Evolutionary conservation across 2,329 filamentous ascomycete genomes (phyloP).

Genomic region (Fonsecaea monophora): DNA sequence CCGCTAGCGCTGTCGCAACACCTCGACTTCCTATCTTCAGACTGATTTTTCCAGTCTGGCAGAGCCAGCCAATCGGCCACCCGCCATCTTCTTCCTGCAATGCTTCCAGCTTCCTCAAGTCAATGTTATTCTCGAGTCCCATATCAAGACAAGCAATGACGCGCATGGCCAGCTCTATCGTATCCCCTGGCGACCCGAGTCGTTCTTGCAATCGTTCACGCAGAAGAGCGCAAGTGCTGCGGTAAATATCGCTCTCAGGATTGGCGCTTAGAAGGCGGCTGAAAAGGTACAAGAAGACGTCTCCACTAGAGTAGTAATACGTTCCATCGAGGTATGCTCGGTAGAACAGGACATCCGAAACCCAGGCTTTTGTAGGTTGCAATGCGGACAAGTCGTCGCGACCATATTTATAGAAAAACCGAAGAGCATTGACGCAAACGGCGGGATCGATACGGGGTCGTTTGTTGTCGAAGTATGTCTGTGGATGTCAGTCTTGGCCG

Average conservation of each 20-base stretch:
- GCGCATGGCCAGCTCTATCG: constrained; percentile 18
- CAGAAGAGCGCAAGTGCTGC: constrained; percentile 13
- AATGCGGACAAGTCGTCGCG: constrained; percentile 12
- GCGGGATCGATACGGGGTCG: constrained; percentile 19
- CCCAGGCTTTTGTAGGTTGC: constrained; percentile 20
- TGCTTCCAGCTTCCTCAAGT: constrained; percentile 13
- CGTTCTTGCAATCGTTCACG: constrained; percentile 21
- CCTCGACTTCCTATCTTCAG: constrained; percentile 21
- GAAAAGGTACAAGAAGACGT: constrained; percentile 24
- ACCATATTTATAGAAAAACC: constrained; percentile 21
- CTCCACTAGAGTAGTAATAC: constrained; percentile 19
- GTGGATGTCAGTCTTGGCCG: background rate
- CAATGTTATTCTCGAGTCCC: constrained; percentile 17
- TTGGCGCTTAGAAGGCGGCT: constrained; percentile 18
- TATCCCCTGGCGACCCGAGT: constrained; percentile 12
- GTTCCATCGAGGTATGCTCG: constrained; percentile 23
- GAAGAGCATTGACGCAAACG: constrained; percentile 22
- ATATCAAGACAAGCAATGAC: constrained; percentile 20
- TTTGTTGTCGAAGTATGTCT: constrained; percentile 25
- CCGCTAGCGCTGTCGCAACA: constrained; percentile 16
- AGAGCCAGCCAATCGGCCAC: constrained; percentile 23
- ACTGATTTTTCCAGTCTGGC: constrained; percentile 23
- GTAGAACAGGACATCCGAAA: constrained; percentile 25
- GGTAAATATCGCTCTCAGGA: constrained; percentile 20
- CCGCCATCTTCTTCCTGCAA: constrained; percentile 20